A percentile compares a stretch with the other conserved stretches of the same genome.
phyloP scores from a whole-genome alignment of 2,329 filamentous ascomycete species.

The Truncatella angustata region DNA sequence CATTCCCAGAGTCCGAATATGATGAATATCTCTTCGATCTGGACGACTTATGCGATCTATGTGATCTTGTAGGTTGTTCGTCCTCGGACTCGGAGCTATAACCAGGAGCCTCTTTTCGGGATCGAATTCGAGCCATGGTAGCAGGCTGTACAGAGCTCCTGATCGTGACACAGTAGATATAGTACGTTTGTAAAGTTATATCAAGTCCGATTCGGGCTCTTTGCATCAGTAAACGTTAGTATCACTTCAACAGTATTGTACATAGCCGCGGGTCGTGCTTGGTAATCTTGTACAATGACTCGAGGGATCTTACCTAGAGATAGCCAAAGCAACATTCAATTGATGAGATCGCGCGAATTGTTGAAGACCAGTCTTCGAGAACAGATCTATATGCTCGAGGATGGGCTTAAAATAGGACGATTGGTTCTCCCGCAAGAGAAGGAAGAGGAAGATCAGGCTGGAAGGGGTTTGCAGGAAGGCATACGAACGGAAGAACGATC shows the following conservation, averaged over 20 bases:
- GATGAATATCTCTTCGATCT: not conserved
- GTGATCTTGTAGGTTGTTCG: not conserved
- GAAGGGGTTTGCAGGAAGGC: conserved; percentile 5
- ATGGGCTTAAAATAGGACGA: not conserved
- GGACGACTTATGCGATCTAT: not conserved
- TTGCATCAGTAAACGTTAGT: not conserved
- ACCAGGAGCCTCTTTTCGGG: not conserved
- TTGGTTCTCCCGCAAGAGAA: not conserved
- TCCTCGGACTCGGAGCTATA: conserved; percentile 4
- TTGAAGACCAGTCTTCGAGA: conserved; percentile 1
- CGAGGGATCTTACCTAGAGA: too few relatives aligned
- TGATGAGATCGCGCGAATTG: not conserved
- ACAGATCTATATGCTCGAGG: conserved; percentile 6
- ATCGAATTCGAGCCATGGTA: conserved; percentile 2
- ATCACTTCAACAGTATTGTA: too few relatives aligned
- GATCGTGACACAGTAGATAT: not conserved
- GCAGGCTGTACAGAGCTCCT: not conserved
- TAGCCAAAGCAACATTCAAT: not conserved
- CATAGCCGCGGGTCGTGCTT: too few relatives aligned
- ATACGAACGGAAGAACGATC: not conserved
- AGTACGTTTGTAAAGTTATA: not conserved
- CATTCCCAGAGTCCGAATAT: not conserved
- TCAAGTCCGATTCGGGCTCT: not conserved
- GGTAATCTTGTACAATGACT: too few relatives aligned
- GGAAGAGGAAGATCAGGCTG: not conserved